Conservation (phyloP, 164 flowering plant genomes). For the Magnolia changhungtana region DNA sequence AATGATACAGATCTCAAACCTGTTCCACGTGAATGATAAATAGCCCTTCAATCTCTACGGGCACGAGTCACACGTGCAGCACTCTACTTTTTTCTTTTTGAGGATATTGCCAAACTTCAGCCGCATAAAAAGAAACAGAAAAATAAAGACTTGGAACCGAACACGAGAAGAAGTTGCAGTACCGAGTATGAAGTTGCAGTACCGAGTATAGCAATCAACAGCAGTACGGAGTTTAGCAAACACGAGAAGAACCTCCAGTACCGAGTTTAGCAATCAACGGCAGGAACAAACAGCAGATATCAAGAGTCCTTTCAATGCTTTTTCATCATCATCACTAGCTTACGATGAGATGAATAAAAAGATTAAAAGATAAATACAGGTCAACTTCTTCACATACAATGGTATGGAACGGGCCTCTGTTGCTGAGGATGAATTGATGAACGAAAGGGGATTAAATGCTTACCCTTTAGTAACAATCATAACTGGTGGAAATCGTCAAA, state of each 20-base stretch:
- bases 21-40: too few species aligned
- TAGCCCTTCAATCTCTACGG: too few species aligned
- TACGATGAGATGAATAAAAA: too few species aligned
- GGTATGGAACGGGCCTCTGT: not conserved
- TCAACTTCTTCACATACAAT: not conserved
- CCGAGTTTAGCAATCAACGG: not conserved
- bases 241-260: not conserved
- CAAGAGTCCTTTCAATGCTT: not conserved
- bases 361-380: not conserved
- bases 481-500: not conserved
- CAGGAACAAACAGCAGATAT: not conserved
- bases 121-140: not conserved
- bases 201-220: too few species aligned
- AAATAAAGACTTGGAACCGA: not conserved
- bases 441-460: not conserved
- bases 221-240: too few species aligned
- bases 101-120: not conserved
- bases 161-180: too few species aligned
- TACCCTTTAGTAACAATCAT: not conserved
- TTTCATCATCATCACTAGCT: not conserved
- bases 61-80: too few species aligned
- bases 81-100: not conserved
- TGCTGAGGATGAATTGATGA: not conserved
- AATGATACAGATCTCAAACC: too few species aligned
- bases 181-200: too few species aligned